Evolutionary conservation across 805 yeast species (phyloP), one percentile per base, ranked within the genome.

Genomic region (Brettanomyces custersianus): DNA sequence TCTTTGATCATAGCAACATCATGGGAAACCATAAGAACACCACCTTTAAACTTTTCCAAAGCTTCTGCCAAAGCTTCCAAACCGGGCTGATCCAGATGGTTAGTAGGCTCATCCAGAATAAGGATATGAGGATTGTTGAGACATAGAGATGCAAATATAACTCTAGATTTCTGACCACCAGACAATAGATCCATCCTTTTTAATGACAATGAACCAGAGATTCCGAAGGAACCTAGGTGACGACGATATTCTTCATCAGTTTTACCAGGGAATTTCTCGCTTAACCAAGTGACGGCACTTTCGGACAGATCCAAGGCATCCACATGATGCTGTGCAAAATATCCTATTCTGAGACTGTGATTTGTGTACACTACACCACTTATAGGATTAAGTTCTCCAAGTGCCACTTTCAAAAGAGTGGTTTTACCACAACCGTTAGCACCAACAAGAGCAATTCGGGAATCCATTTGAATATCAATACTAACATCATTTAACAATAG

Each of bases 341-440:
- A 92, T 13, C 95, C 97, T 37, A 92, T 82, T 62, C 97, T 74
- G 47, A 92, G 65, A 48, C 96, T 72, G 29, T 92, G 80, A 52
- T 92, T 88, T 44, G 75, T 74, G 17, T 85, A 72, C 16, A 88
- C 80, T 38, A 71, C 68, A 38, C 98, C 98, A n/a, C 63, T 67
- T 30, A 77, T 53, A 2, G 98, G 96, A 17, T 65, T 63, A 36
- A 82, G 63, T 45, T 67, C 74, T 43, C 84, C 96, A 74, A 88
- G 78, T 48, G 92, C 66, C 29, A 92, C 65, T 57, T 90, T 90
- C 54, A 92, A 70, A 42, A 92, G 66, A 3, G 99, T 92, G 9
- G 98, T 88, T 60, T 92, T 92, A 82, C 99, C 99, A 55, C 96
- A 85, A 66, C 99, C 99, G 57, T 92, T 92, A 41, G 96, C 97